These are phyloP conservation scores for Gomphus bonarii DNA, from an alignment of 1,284 basidiomycete genomes.

Conservation along the genomic window DNA sequence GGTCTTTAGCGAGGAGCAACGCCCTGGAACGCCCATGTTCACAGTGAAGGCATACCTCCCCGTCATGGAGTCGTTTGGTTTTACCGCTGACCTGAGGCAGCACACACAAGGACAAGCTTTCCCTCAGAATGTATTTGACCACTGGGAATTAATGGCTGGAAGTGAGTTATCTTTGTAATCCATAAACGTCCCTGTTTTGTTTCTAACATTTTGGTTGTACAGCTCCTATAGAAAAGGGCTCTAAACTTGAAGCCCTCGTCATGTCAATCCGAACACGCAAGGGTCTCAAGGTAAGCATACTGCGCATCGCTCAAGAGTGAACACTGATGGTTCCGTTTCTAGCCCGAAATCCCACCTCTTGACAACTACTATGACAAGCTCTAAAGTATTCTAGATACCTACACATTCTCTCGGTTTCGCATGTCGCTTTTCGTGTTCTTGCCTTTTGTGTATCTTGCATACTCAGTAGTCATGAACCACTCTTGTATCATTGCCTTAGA, in stretches of 20 bases:
- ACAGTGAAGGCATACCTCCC: slow-evolving; percentile 99
- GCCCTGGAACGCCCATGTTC: slow-evolving; percentile 98
- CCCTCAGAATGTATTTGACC: slow-evolving; percentile 94
- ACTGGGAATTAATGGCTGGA: slow-evolving; percentile 82
- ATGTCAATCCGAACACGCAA: slow-evolving; percentile 80
- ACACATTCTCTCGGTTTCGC: neutral
- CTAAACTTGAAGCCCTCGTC: slow-evolving; percentile 86
- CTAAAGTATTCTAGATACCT: slow-evolving; percentile 17
- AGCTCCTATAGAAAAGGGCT: slow-evolving; percentile 77
- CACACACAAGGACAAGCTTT: slow-evolving; percentile 96
- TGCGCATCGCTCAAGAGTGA: neutral
- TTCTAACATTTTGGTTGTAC: slow-evolving; percentile 12
- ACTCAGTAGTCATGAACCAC: slow-evolving; percentile 7
- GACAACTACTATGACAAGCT: slow-evolving; percentile 91
- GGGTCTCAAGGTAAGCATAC: slow-evolving; percentile 72
- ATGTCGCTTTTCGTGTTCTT: neutral
- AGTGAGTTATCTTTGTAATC: slow-evolving; percentile 34
- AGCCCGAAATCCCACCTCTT: slow-evolving; percentile 79
- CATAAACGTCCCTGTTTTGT: neutral
- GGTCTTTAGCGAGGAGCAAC: slow-evolving; percentile 97
- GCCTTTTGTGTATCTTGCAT: slow-evolving; percentile 4
- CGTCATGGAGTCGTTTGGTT: slow-evolving; percentile 97
- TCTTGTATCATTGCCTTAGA: slow-evolving; percentile 8
- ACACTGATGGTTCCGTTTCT: slow-evolving; percentile 11
- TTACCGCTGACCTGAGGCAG: slow-evolving; percentile 93